Evolutionary conservation across 345 rosid genomes (phyloP), one percentile per base, ranked within the genome.

Genomic region (Angophora floribunda): DNA sequence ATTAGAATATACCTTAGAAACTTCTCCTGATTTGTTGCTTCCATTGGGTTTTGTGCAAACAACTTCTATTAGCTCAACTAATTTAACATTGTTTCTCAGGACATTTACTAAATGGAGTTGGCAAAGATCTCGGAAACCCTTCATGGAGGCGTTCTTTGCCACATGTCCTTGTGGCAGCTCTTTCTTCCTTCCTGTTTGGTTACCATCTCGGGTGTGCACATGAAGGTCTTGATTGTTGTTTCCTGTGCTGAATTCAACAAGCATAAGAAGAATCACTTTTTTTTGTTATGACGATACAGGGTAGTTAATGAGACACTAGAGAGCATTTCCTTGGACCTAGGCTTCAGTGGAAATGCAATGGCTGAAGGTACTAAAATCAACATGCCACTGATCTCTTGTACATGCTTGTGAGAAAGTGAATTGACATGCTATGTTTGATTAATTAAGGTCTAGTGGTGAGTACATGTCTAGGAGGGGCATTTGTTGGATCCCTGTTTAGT

Each of bases 281-380:
- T 84, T 28, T 61, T 30, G 30, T 65, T 88, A 88, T 87, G 51
- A 82, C 89, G 70, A 86, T 89, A 92, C 97, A 97, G 99, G 90
- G 97, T 97, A 57, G 96, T 97, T 84, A 97, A 97, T 89, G 99
- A 96, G 91, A 96, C 99, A 6, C 93, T 97, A 7, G 99, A 97
- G 92, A 97, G 95, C 91, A 97, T 97, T 47, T 96, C 99, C 57
- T 51, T 88, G 85, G 99, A 96, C 93, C 98, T 96, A 86, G 95
- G 95, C 80, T 97, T 97, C 92, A 93, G 92, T 90, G 99, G 98
- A 88, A 95, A 89, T 91, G 92, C 96, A 86, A 93, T 97, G 91
- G 96, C 98, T 84, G 99, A 97, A 96, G 99, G 99, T 96, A 93
- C 79, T 63, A 84, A 13, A 86, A 75, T 79, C 45, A 75, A 36